A percentile compares a stretch with the other conserved stretches of the same genome.
These are phyloP conservation scores for Ceratonia siliqua DNA, from an alignment of 306 rosid genomes.

Conservation along the genomic window DNA sequence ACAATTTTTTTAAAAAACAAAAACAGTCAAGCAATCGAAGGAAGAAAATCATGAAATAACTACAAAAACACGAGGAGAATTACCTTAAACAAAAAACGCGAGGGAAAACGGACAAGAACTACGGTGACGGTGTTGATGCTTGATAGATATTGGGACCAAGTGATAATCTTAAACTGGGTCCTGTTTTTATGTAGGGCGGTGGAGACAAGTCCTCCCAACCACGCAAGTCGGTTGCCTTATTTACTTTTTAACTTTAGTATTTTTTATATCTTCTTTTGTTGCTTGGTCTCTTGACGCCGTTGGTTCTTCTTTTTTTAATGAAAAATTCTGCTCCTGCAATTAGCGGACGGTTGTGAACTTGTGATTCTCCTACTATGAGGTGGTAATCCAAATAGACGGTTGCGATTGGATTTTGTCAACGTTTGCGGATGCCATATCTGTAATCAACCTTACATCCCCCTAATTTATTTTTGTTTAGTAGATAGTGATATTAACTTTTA, in stretches of 20 bases:
- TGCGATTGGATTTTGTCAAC: no score
- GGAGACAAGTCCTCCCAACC: constrained; percentile 32
- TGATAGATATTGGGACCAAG: background rate
- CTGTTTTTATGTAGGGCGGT: background rate
- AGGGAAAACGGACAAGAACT: background rate
- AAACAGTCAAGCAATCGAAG: background rate
- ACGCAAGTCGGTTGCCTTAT: background rate
- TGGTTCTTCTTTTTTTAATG: background rate
- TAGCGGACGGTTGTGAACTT: no score
- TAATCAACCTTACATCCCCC: no score
- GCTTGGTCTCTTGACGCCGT: background rate
- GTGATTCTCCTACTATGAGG: no score
- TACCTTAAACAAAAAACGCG: background rate
- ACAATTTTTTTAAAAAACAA: background rate
- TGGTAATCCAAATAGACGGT: no score
- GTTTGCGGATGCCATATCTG: no score
- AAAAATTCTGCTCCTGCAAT: no score
- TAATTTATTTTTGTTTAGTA: no score
- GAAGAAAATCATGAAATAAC: background rate
- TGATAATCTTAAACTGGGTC: background rate
- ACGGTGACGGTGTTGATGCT: background rate
- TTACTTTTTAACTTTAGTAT: background rate
- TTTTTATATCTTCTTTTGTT: background rate
- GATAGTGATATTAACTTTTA: no score
- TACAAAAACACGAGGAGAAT: background rate